phyloP scores from a whole-genome alignment of 345 rosid species.

The Syzygium oleosum region DNA sequence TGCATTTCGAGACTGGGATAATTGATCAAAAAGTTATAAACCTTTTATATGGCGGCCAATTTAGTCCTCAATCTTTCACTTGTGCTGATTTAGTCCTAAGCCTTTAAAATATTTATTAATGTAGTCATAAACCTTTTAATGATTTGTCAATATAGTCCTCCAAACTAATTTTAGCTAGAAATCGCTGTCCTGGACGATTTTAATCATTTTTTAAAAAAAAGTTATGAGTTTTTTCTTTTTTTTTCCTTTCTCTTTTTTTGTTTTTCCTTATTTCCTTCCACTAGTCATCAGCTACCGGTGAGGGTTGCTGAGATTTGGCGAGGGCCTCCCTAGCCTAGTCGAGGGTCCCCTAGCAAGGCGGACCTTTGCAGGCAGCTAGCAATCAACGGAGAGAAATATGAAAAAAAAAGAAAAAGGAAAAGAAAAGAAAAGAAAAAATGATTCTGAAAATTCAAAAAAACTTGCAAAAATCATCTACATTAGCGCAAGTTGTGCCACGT shows the following conservation, averaged over 20 bases:
- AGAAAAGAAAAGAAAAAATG: not conserved
- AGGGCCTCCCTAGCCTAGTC: not conserved
- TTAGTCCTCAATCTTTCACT: too few species aligned
- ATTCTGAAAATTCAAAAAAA: not conserved
- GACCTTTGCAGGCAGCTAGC: not conserved
- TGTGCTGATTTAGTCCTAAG: too few species aligned
- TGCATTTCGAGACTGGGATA: not conserved
- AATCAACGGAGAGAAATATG: not conserved
- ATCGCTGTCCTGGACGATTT: not conserved
- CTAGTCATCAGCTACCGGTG: rapidly evolving
- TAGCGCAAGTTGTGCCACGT: not conserved
- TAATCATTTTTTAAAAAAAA: not conserved
- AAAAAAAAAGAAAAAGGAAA: not conserved
- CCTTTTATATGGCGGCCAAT: too few species aligned
- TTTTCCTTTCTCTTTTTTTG: not conserved
- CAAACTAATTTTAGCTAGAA: not conserved
- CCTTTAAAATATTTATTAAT: too few species aligned
- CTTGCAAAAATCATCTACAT: not conserved
- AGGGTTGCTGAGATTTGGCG: not conserved
- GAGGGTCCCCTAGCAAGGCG: not conserved
- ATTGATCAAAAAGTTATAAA: not conserved
- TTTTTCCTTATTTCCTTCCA: not conserved
- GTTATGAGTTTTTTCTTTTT: not conserved
- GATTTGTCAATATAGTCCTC: not conserved
- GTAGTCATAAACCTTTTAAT: not conserved